phyloP scores from a whole-genome alignment of 192 early-diverging fungal genomes.

The Coemansia interrupta region DNA sequence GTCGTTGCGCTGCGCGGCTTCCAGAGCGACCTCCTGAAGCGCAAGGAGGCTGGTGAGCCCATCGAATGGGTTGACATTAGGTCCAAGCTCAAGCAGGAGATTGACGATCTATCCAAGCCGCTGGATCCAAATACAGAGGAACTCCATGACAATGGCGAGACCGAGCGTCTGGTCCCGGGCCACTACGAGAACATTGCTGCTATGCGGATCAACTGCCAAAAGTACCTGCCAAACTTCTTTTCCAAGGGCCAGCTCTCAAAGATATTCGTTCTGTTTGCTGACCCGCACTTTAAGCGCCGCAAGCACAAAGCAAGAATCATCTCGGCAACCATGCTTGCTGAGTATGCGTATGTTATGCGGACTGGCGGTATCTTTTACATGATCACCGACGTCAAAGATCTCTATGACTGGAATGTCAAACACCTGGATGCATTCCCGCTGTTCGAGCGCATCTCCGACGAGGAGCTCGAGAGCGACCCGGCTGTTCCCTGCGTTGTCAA shows the following conservation, averaged over 20 bases:
- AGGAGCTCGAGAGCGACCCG: slow-evolving; percentile 76
- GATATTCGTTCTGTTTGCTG: slow-evolving; percentile 97
- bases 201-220: slow-evolving; percentile 98
- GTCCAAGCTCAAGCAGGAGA: slow-evolving; percentile 41
- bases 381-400: slow-evolving; percentile 89
- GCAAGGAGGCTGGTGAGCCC: neutral
- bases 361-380: slow-evolving; percentile 92
- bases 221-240: slow-evolving; percentile 98
- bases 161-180: slow-evolving; percentile 53
- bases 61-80: slow-evolving; percentile 50
- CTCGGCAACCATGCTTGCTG: slow-evolving; percentile 78
- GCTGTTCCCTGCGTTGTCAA: slow-evolving; percentile 76
- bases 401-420: slow-evolving; percentile 94
- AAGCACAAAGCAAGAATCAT: slow-evolving; percentile 99
- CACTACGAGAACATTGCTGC: slow-evolving; percentile 95
- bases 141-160: slow-evolving; percentile 50
- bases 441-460: slow-evolving; percentile 79
- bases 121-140: slow-evolving; percentile 25
- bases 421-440: slow-evolving; percentile 91
- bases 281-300: slow-evolving; percentile 98
- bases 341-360: slow-evolving; percentile 94
- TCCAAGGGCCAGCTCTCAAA: slow-evolving; percentile 92
- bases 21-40: slow-evolving; percentile 40
- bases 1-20: slow-evolving; percentile 80
- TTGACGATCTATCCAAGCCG: slow-evolving; percentile 16